Evolutionary conservation across 148 eudicot genomes (phyloP).

Genomic region (Vaccinium darrowii): DNA sequence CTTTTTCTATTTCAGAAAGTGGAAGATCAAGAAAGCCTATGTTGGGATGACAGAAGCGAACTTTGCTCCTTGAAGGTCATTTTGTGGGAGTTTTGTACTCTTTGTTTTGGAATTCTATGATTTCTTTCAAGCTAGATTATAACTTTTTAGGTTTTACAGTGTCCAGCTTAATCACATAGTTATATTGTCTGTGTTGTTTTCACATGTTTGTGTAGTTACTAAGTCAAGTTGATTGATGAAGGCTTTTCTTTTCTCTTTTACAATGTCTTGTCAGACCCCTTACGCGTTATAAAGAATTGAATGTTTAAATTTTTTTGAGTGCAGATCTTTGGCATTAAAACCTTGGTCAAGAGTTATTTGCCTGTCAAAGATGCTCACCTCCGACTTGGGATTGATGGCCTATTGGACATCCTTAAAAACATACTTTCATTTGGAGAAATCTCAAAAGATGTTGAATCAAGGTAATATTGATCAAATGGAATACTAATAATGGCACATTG

Average conservation of each 20-base stretch:
- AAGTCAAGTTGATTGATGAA: not conserved
- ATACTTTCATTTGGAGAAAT: conserved; percentile 79
- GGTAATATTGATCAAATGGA: conserved; percentile 39
- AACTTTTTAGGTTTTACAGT: not conserved
- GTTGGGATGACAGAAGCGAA: conserved; percentile 88
- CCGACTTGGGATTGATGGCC: conserved; percentile 78
- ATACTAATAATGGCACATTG: not conserved
- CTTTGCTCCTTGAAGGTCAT: conserved; percentile 83
- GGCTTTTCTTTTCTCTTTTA: not conserved
- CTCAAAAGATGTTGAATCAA: conserved; percentile 66
- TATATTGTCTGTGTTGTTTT: not conserved
- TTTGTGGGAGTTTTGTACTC: not conserved
- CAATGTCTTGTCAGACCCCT: not conserved
- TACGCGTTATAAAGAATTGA: not conserved
- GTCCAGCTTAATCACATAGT: not conserved
- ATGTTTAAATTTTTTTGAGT: not conserved
- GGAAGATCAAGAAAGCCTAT: conserved; percentile 45
- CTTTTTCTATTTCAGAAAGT: conserved; percentile 49
- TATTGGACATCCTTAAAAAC: conserved; percentile 62
- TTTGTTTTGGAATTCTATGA: conserved; percentile 8
- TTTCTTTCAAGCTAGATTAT: conserved; percentile 8
- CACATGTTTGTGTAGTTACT: not conserved
- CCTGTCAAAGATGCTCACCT: conserved; percentile 96
- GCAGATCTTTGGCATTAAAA: conserved; percentile 87
- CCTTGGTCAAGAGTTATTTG: conserved; percentile 91